Conservation (phyloP, 352 stramenopile species). For the Phytophthora sp. region DNA sequence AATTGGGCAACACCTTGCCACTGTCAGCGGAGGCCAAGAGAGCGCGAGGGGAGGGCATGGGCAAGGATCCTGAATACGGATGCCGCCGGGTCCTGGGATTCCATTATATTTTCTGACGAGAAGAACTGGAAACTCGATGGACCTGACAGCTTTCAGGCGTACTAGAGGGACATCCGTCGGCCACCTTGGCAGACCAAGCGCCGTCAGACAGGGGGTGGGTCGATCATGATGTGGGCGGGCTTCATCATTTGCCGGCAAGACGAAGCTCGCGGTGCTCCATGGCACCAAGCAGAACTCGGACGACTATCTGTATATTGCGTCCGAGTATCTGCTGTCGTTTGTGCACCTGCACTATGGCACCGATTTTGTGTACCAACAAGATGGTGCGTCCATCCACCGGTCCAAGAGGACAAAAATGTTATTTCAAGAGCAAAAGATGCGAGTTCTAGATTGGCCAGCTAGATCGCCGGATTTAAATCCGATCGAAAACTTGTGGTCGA, state of each 20-base stretch:
- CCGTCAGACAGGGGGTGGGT: too few relatives aligned
- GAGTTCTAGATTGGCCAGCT: conserved; percentile 14
- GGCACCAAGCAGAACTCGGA: too few relatives aligned
- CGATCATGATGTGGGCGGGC: too few relatives aligned
- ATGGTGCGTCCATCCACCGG: conserved; percentile 32
- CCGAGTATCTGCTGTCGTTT: too few relatives aligned
- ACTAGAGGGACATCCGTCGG: too few relatives aligned
- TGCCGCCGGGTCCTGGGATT: conserved; percentile 13
- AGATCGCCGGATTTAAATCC: conserved; percentile 30
- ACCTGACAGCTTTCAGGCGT: too few relatives aligned
- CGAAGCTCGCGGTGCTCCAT: conserved; percentile 15
- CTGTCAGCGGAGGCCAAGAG: too few relatives aligned
- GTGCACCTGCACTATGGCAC: conserved; percentile 29
- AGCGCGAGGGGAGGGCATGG: conserved; percentile 1
- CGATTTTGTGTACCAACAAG: conserved; percentile 40
- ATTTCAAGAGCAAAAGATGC: conserved; percentile 13
- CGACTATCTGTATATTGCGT: too few relatives aligned
- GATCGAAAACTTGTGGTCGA: conserved; percentile 28
- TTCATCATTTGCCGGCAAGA: too few relatives aligned
- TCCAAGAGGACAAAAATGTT: conserved; percentile 8
- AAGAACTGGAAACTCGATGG: conserved; percentile 59
- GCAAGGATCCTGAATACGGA: conserved; percentile 4
- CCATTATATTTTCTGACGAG: conserved; percentile 47
- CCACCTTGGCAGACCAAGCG: too few relatives aligned
- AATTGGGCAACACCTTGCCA: too few relatives aligned